Evolutionary conservation across 1,284 basidiomycete species (phyloP), one percentile per base, ranked within the genome.

Genomic region (Ceratobasidium sp.): DNA sequence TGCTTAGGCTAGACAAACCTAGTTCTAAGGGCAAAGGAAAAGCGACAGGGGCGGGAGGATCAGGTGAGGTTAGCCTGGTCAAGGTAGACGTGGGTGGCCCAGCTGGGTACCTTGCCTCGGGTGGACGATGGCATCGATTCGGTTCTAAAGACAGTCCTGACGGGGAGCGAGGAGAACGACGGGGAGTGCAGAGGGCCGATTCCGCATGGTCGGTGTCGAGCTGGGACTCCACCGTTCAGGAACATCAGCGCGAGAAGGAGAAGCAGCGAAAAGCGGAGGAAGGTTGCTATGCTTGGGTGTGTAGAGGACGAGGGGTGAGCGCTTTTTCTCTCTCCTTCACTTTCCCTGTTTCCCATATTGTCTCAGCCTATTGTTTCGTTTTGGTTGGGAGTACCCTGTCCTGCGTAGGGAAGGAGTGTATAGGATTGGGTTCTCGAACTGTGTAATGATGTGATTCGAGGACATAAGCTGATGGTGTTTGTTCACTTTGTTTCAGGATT

Each of bases 61-160:
- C 8, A 38, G 64, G 55, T 38, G 64, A 67, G 35, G 46, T 67
- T 55, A 67, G 46, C 28, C 49, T 67, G 9, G 50, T 67, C 8
- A 67, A 67, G 50, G 64, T 67, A 14, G 64, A 67, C 30, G 64
- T 67, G 21, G 64, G 64, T 41, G 64, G 64, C 5, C 64, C 64
- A 16, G 64, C 64, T 41, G 64, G 64, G n/a, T 67, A 67, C 38
- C 64, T 67, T 41, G 64, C 64, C 30, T 18, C 64, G 50, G 64
- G 64, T 21, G 64, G 64, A 23, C 49, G 64, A 23, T 67, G 64
- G 64, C 64, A 67, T 28, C 64, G 46, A 44, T 67, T 67, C 43
- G 64, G 64, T n/a, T 30, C 23, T 50, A 18, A 38, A 7, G 50
- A 18, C 50, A 23, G 47, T 5, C 21, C 30, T 11, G 35, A 2